Percentiles rank a stretch among this genome's conserved stretches.
Conservation (phyloP, 1,284 basidiomycete species). For the Trametes sp. region DNA sequence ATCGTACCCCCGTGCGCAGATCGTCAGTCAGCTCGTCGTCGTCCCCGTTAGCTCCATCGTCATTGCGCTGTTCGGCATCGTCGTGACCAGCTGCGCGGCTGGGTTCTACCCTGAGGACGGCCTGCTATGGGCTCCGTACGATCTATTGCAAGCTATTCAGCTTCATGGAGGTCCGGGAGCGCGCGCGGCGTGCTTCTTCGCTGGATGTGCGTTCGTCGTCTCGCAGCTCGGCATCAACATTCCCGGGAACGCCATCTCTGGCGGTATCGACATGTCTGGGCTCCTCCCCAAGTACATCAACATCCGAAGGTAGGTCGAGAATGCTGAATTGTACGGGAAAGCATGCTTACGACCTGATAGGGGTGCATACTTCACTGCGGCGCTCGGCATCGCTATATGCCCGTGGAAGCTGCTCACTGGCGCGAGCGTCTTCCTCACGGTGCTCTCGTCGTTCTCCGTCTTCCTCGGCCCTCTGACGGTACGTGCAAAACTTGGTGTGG, state of each 20-base stretch:
- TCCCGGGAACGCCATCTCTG: conserved; percentile 31
- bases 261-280: conserved; percentile 33
- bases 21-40: conserved; percentile 27
- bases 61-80: conserved; percentile 30
- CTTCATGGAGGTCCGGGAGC: conserved; percentile 27
- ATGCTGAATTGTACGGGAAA: no score
- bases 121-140: conserved; percentile 33
- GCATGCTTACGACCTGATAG: neutral
- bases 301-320: conserved; percentile 24
- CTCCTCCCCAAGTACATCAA: conserved; percentile 34
- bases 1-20: conserved; percentile 30
- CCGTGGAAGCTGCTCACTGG: conserved; percentile 35
- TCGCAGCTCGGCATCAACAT: conserved; percentile 36
- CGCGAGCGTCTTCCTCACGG: conserved; percentile 31
- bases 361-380: conserved; percentile 30
- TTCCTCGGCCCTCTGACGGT: conserved; percentile 35
- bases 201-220: conserved; percentile 30
- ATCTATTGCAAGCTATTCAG: conserved; percentile 30
- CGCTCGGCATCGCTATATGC: conserved; percentile 30
- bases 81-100: conserved; percentile 32
- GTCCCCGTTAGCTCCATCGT: conserved; percentile 30
- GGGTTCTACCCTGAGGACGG: conserved; percentile 30
- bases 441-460: conserved; percentile 33
- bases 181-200: conserved; percentile 34
- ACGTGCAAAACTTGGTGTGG: neutral